phyloP scores from a whole-genome alignment of 2,329 filamentous ascomycete genomes.

The Penicillium paneum region DNA sequence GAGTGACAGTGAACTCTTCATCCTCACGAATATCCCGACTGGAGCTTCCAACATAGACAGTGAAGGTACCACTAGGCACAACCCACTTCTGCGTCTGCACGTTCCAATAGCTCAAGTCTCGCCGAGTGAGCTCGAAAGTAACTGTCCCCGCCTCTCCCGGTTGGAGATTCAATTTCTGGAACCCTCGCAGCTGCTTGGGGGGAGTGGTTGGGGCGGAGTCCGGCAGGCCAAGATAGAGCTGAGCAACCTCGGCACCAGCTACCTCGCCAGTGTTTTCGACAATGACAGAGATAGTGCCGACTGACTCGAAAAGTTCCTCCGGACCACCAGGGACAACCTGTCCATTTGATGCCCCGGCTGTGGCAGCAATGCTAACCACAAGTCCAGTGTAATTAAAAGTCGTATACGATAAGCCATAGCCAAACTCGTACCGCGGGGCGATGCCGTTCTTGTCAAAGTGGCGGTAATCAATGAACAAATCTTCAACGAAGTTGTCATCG shows the following conservation, averaged over 20 bases:
- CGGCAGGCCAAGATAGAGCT: conserved; percentile 55
- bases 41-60: conserved; percentile 23
- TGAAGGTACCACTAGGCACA: conserved; percentile 22
- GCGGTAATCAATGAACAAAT: conserved; percentile 55
- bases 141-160: conserved; percentile 41
- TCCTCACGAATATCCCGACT: conserved; percentile 19
- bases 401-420: conserved; percentile 57
- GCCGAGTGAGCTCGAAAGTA: conserved; percentile 45
- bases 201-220: conserved; percentile 17
- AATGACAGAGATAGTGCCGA: conserved; percentile 48
- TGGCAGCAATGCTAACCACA: conserved; percentile 48
- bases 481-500: conserved; percentile 48
- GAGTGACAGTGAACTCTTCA: conserved; percentile 3
- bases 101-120: conserved; percentile 39
- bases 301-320: conserved; percentile 52
- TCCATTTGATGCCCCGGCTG: conserved; percentile 23
- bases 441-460: conserved; percentile 52
- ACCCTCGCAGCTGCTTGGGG: conserved; percentile 47
- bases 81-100: conserved; percentile 33
- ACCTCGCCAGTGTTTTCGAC: conserved; percentile 52
- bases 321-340: conserved; percentile 44
- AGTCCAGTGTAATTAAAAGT: conserved; percentile 51
- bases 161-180: conserved; percentile 49
- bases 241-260: conserved; percentile 51
- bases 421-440: conserved; percentile 55